phyloP scores from a whole-genome alignment of 805 yeast species.

The Zygosaccharomyces pseudorouxii region DNA sequence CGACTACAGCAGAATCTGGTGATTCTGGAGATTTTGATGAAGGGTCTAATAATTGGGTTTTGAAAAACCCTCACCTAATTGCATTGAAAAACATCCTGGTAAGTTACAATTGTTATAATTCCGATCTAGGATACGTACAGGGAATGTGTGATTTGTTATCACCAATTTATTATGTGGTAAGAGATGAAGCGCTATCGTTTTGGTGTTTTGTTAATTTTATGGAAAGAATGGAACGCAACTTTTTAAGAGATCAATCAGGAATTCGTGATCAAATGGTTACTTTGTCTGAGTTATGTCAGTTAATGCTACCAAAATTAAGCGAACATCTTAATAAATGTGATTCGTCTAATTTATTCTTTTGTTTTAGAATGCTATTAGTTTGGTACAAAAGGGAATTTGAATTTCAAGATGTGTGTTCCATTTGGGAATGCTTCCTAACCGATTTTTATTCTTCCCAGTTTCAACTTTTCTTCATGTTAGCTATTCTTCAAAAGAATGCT shows the following conservation, averaged over 20 bases:
- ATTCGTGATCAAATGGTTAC: constrained; percentile 85
- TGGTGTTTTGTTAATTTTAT: constrained; percentile 86
- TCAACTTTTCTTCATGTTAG: constrained; percentile 80
- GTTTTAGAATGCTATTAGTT: constrained; percentile 89
- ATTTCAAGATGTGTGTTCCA: constrained; percentile 65
- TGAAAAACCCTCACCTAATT: constrained; percentile 71
- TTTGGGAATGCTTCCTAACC: constrained; percentile 95
- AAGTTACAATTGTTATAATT: constrained; percentile 81
- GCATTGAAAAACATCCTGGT: constrained; percentile 71
- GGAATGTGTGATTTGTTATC: constrained; percentile 95
- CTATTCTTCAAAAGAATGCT: constrained; percentile 84
- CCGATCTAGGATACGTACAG: constrained; percentile 88
- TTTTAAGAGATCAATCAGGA: constrained; percentile 86
- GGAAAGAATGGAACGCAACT: constrained; percentile 94
- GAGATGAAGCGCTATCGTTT: constrained; percentile 76
- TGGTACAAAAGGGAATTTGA: constrained; percentile 92
- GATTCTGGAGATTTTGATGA: constrained; percentile 34
- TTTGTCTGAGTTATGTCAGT: constrained; percentile 77
- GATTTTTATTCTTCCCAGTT: constrained; percentile 82
- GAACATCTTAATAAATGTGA: constrained; percentile 83
- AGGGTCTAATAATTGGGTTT: constrained; percentile 48
- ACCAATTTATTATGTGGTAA: constrained; percentile 63
- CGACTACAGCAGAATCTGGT: constrained; percentile 23
- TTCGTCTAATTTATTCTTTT: constrained; percentile 84
- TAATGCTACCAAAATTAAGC: constrained; percentile 82